Evolutionary conservation across 805 yeast genomes (phyloP).

Genomic region (Barnettozyma californica): DNA sequence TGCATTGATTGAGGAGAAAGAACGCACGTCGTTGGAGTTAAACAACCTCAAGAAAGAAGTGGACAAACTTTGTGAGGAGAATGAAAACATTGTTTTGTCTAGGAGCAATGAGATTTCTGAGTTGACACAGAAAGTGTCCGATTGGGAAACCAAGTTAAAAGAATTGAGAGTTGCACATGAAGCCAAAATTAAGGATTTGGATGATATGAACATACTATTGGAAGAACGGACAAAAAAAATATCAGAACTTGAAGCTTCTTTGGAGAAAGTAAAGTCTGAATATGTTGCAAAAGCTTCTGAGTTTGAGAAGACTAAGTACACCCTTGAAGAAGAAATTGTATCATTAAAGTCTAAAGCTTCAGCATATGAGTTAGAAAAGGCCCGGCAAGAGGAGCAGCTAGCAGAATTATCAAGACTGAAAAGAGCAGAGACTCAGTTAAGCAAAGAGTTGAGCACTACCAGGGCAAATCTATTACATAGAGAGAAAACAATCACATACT

Average conservation of each 20-base stretch:
- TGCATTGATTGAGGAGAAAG: neutral
- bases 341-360: constrained; percentile 18
- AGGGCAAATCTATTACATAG: constrained; percentile 24
- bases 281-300: neutral
- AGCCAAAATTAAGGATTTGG: neutral
- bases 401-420: constrained; percentile 17
- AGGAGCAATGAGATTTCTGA: neutral
- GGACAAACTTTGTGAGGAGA: constrained; percentile 3
- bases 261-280: neutral
- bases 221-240: neutral
- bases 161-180: neutral
- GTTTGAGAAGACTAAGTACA: constrained; percentile 1
- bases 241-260: neutral
- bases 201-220: neutral
- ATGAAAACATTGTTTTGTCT: neutral
- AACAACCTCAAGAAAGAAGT: constrained; percentile 20
- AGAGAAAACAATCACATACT: constrained; percentile 33
- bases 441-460: constrained; percentile 16
- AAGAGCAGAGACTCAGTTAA: constrained; percentile 19
- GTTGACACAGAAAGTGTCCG: neutral
- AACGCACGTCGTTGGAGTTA: constrained; percentile 6
- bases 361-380: constrained; percentile 21
- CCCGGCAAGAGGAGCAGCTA: constrained; percentile 13
- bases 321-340: constrained; percentile 21
- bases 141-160: neutral